These are phyloP conservation scores for Arthrobotrys musiformis DNA, from an alignment of 2,329 filamentous ascomycete species.

Conservation along the genomic window DNA sequence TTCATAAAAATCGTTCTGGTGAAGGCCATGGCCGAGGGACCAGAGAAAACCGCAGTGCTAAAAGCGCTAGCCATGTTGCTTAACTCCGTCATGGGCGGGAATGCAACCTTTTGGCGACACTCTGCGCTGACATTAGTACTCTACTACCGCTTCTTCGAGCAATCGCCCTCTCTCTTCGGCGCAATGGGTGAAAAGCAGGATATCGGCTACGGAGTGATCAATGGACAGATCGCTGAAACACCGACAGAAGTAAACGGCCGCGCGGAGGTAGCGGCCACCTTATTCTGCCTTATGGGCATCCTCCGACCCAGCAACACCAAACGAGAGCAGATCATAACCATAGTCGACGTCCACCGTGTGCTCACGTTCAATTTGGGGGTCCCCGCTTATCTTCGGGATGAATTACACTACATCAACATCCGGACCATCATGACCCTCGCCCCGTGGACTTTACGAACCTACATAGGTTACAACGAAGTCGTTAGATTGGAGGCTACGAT, in stretches of 20 bases:
- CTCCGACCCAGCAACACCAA: conserved; percentile 29
- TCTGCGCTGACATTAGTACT: conserved; percentile 15
- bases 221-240: conserved; percentile 18
- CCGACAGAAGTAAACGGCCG: conserved; percentile 45
- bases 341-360: conserved; percentile 1
- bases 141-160: conserved; percentile 42
- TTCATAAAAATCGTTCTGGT: conserved; percentile 41
- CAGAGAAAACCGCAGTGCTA: conserved; percentile 29
- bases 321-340: conserved; percentile 27
- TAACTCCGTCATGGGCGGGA: conserved; percentile 38
- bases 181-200: conserved; percentile 39
- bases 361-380: conserved; percentile 30
- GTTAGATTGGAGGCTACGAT: not conserved
- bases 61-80: conserved; percentile 41
- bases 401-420: conserved; percentile 52
- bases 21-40: conserved; percentile 36
- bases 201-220: conserved; percentile 23
- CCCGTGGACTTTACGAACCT: conserved; percentile 27
- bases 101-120: conserved; percentile 35
- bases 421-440: conserved; percentile 48
- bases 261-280: conserved; percentile 25
- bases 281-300: conserved; percentile 49
- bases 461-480: not conserved
- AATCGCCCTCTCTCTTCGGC: conserved; percentile 30
- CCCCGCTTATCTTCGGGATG: conserved; percentile 29